Conservation (phyloP, 2,329 filamentous ascomycete genomes). For the Penicillium crustosum region DNA sequence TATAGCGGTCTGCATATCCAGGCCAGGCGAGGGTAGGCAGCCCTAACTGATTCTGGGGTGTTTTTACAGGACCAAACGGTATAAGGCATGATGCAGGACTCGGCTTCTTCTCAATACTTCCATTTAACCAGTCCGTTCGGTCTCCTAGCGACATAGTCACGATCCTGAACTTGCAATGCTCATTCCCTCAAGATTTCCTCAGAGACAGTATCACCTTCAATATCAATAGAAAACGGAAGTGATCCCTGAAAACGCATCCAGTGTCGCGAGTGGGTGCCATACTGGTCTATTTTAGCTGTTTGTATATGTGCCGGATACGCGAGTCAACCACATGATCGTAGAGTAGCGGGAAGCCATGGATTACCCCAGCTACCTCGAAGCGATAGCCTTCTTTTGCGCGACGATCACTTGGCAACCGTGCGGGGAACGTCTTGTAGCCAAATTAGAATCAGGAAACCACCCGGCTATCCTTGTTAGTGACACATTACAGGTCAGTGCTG, state of each 20-base stretch:
- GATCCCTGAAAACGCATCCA: background rate
- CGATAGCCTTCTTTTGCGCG: background rate
- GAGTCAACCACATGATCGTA: background rate
- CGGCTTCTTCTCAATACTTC: background rate
- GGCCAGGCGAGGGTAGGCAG: background rate
- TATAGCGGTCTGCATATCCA: background rate
- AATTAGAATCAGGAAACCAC: background rate
- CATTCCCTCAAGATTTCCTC: background rate
- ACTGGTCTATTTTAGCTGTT: background rate
- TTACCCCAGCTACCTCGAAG: background rate
- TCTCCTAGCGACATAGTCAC: background rate
- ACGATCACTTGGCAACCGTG: constrained; percentile 10
- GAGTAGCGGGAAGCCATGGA: background rate
- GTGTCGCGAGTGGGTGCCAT: background rate
- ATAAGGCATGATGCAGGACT: background rate
- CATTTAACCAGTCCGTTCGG: background rate
- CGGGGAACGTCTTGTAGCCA: constrained; percentile 1
- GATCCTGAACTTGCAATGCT: no score
- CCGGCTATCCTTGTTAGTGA: background rate
- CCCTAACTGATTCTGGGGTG: background rate
- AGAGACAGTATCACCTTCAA: accelerated
- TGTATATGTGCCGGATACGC: no score
- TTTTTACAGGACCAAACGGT: background rate
- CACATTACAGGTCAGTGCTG: constrained; percentile 1
- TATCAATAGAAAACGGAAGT: background rate